Evolutionary conservation across 2,329 filamentous ascomycete species (phyloP).

Genomic region (Talaromyces sp.): DNA sequence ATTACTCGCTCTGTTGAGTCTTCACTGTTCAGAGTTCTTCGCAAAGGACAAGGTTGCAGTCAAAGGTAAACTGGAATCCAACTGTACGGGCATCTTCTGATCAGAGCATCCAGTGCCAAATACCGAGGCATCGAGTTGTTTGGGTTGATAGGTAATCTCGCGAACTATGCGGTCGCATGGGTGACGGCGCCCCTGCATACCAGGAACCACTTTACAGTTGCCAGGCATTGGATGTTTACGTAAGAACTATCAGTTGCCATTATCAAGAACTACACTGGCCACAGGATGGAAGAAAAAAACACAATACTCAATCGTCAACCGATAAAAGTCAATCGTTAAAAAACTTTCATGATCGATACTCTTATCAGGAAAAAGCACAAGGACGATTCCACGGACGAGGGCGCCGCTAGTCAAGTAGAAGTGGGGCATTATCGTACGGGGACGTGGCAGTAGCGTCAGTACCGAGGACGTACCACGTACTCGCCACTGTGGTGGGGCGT

Average conservation of each 20-base stretch:
- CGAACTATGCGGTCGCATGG: neutral
- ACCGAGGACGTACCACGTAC: neutral
- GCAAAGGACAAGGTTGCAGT: neutral
- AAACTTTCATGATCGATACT: too few species aligned
- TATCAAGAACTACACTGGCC: neutral
- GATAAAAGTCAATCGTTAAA: too few species aligned
- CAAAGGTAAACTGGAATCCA: neutral
- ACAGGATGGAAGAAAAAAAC: neutral
- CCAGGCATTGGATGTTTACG: neutral
- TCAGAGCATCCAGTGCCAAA: neutral
- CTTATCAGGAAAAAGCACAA: neutral
- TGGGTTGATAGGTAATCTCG: neutral
- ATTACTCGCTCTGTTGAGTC: neutral
- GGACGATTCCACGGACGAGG: neutral
- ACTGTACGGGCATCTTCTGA: neutral
- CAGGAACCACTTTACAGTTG: neutral
- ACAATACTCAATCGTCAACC: too few species aligned
- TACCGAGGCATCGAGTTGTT: neutral
- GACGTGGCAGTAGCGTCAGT: neutral
- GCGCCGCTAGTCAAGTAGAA: neutral
- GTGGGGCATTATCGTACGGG: neutral
- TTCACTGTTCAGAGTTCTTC: neutral
- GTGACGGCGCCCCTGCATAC: neutral
- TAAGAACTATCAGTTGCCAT: neutral
- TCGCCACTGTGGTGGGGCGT: conserved; percentile 6